A percentile compares a stretch with the other conserved stretches of the same genome.
phyloP scores from a whole-genome alignment of 352 stramenopile genomes.

The Globisporangium barbulae region DNA sequence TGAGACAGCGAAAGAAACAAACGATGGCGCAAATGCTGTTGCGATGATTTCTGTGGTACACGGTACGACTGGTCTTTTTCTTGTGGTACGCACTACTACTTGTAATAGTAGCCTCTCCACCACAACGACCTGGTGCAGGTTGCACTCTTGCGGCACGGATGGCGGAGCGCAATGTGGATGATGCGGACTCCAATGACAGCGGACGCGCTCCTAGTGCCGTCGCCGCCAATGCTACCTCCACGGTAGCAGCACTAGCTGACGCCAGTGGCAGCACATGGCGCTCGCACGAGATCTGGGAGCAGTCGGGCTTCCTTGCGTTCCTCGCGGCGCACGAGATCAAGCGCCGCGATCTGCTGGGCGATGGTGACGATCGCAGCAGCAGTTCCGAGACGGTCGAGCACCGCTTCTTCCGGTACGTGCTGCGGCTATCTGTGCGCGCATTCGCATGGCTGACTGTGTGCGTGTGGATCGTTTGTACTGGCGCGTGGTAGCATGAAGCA shows the following conservation, averaged over 20 bases:
- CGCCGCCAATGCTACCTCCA: neutral
- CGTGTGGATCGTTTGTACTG: neutral
- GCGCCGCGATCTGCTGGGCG: constrained; percentile 35
- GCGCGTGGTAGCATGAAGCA: constrained; percentile 9
- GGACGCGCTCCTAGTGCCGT: too few species aligned
- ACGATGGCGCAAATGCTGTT: neutral
- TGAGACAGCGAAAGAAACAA: neutral
- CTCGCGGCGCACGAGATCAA: constrained; percentile 48
- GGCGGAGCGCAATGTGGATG: neutral
- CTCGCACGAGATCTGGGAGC: constrained; percentile 34
- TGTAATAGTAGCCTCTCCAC: neutral
- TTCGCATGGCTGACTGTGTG: neutral
- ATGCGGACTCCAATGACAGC: neutral
- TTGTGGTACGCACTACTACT: neutral
- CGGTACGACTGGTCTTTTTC: neutral
- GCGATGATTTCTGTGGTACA: neutral
- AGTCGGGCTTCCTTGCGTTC: constrained; percentile 56
- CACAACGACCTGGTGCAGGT: neutral
- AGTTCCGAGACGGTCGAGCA: constrained; percentile 22
- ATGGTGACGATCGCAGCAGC: constrained; percentile 4
- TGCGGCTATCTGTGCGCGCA: neutral
- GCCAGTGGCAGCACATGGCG: constrained; percentile 24
- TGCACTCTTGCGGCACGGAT: neutral
- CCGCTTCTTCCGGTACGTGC: constrained; percentile 60
- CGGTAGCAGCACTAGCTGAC: neutral